Evolutionary conservation across 495 filamentous ascomycete genomes (phyloP).

Genomic region (Trichoderma gamsii): DNA sequence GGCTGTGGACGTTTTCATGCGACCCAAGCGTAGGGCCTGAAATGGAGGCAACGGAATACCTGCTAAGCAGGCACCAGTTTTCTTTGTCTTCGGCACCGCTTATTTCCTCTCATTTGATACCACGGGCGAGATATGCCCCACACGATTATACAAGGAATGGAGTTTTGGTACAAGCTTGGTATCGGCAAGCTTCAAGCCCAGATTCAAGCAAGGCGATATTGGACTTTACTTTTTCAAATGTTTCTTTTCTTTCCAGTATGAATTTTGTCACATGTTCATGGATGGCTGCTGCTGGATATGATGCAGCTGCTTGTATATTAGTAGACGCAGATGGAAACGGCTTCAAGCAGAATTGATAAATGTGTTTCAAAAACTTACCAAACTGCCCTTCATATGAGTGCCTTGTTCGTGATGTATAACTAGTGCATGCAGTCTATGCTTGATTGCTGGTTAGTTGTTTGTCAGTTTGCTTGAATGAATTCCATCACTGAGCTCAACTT

Average conservation of each 20-base stretch:
- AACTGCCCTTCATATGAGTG: too few relatives aligned
- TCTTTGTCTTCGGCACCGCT: background rate
- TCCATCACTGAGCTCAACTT: too few relatives aligned
- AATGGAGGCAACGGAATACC: background rate
- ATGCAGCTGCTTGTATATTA: background rate
- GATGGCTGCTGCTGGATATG: background rate
- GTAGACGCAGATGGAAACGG: too few relatives aligned
- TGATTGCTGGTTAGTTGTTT: too few relatives aligned
- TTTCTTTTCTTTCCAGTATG: background rate
- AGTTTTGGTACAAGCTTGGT: background rate
- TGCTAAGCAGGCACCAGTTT: background rate
- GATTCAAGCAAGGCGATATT: background rate
- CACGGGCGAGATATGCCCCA: background rate
- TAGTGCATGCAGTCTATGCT: too few relatives aligned
- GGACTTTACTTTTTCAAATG: background rate
- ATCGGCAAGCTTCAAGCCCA: background rate
- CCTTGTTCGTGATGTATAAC: too few relatives aligned
- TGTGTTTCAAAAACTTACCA: too few relatives aligned
- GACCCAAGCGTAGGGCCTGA: conserved; percentile 19
- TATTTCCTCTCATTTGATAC: conserved; percentile 4
- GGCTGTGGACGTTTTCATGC: conserved; percentile 31
- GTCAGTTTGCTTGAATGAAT: too few relatives aligned
- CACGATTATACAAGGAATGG: background rate
- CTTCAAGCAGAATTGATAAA: too few relatives aligned
- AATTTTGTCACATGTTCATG: background rate